Evolutionary conservation across 148 eudicot genomes (phyloP).

Genomic region (Cornus kousa): DNA sequence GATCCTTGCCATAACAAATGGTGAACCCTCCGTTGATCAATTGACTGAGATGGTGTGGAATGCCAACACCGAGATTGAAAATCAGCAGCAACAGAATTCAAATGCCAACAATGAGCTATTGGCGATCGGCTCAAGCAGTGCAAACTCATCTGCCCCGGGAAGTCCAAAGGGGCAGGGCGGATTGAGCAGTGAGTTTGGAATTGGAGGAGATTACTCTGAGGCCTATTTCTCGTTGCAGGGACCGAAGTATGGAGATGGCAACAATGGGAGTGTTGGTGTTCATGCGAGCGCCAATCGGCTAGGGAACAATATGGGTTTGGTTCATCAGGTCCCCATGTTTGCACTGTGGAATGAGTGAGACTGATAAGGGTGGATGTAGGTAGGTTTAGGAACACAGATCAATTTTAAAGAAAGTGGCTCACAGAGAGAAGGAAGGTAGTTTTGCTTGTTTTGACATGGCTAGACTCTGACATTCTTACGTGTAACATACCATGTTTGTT

Average conservation of each 20-base stretch:
- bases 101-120: background rate
- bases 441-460: background rate
- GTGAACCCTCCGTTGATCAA: slow-evolving; percentile 17
- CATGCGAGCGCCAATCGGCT: slow-evolving; percentile 2
- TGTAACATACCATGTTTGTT: background rate
- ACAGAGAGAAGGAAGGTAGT: background rate
- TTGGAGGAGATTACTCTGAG: slow-evolving; percentile 11
- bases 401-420: background rate
- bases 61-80: background rate
- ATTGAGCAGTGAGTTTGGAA: slow-evolving; percentile 7
- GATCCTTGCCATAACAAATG: slow-evolving; percentile 28
- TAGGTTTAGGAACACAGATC: background rate
- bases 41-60: slow-evolving; percentile 28
- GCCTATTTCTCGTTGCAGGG: slow-evolving; percentile 14
- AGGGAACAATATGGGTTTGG: slow-evolving; percentile 19
- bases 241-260: slow-evolving; percentile 10
- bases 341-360: slow-evolving; percentile 47
- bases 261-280: slow-evolving; percentile 8
- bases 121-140: slow-evolving; percentile 1
- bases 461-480: background rate
- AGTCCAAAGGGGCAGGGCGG: slow-evolving; percentile 4
- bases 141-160: background rate
- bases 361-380: background rate
- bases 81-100: background rate
- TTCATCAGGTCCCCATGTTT: slow-evolving; percentile 34